Base-by-base conservation (phyloP, 2,329 filamentous ascomycete species). In the Colletotrichum lupini region DNA sequence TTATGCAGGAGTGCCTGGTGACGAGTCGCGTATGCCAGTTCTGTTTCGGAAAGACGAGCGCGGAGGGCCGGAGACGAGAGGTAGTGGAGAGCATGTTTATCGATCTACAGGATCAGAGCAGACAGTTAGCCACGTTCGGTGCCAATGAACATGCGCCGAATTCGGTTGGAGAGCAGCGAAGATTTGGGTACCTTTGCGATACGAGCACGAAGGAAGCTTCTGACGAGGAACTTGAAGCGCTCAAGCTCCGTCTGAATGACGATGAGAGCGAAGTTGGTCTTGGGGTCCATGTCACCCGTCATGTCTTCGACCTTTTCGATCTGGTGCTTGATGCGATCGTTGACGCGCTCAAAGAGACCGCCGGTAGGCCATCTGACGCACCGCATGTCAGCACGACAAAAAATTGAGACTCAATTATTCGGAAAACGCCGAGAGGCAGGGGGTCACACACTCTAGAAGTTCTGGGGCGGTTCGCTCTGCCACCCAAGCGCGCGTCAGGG, bases 231-330 rank as follows among this genome's bases (percentile, higher is more conserved):
- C 84, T 98, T 98, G 84, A 94, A 97, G 58, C 97, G 89, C 82
- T 98, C 95, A 67, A 99, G 90, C 84, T 99, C 97, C 7, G 97
- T 98, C 86, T 99, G 97, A 67, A 98, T 92, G 75, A 99, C 93
- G 61, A 98, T 98, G 79, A 98, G 92, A 74, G 92, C 91, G 82
- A 99, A 98, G 81, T 98, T 98, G 76, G 94, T 92, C 82, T 94
- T 95, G 59, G 95, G 93, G 79, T 97, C 95, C 91, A 95, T 93
- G 79, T 94, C 92, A 75, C 93, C 93, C 14, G 93, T 96, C 88
- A 95, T 90, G 72, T 92, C 90, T 84, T 94, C 92, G 75, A 94
- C 90, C 77, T 87, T 89, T 82, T 92, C 89, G 78, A 94, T 93
- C 85, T 94, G 92, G 59, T 84, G 83, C 77, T 91, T 90, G 75